These are phyloP conservation scores for Cryptosporidium xiaoi DNA, from an alignment of 169 alveolate species.

Conservation along the genomic window DNA sequence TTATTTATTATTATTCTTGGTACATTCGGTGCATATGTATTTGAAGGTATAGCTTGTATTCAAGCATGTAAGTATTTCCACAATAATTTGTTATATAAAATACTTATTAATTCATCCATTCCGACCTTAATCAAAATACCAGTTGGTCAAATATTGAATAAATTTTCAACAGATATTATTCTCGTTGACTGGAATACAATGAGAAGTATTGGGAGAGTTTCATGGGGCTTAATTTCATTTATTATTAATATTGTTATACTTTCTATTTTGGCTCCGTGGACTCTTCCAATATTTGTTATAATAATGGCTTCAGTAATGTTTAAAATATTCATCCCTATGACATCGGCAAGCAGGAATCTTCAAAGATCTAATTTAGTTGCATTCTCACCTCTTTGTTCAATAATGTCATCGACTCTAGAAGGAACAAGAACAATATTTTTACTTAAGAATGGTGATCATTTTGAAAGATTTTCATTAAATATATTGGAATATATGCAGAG, in stretches of 20 bases:
- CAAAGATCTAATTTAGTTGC: conserved; percentile 67
- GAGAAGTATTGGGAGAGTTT: conserved; percentile 69
- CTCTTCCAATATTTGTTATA: conserved; percentile 33
- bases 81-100: conserved; percentile 23
- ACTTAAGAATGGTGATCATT: conserved; percentile 34
- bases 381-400: conserved; percentile 65
- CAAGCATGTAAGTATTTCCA: conserved; percentile 62
- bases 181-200: conserved; percentile 58
- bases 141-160: conserved; percentile 57
- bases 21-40: conserved; percentile 11
- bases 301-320: conserved; percentile 7
- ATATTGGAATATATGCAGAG: conserved; percentile 65
- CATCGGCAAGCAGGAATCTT: conserved; percentile 46
- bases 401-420: conserved; percentile 66
- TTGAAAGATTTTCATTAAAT: conserved; percentile 29
- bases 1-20: conserved; percentile 31
- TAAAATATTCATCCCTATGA: conserved; percentile 37
- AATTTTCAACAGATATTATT: conserved; percentile 49
- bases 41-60: conserved; percentile 57
- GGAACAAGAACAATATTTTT: conserved; percentile 62
- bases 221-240: conserved; percentile 53
- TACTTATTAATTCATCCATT: conserved; percentile 28
- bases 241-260: conserved; percentile 19
- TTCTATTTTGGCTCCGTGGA: conserved; percentile 71
- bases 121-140: conserved; percentile 57